Conservation (phyloP, 805 yeast genomes). For the Kodamaea jinghongensis region DNA sequence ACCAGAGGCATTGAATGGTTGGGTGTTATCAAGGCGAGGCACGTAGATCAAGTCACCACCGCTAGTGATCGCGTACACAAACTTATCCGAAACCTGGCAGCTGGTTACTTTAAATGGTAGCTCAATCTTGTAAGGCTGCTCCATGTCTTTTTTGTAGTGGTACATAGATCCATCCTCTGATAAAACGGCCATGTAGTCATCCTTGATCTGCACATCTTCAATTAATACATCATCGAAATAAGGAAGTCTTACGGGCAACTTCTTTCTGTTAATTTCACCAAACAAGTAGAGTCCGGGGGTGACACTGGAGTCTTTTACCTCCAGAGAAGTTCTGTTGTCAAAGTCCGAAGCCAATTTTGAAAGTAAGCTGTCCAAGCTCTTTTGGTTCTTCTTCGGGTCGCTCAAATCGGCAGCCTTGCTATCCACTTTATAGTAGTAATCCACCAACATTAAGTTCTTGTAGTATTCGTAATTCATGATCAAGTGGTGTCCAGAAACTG, state of each 20-base stretch:
- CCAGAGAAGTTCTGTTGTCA: slow-evolving; percentile 14
- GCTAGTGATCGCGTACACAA: slow-evolving; percentile 40
- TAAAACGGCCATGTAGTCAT: slow-evolving; percentile 53
- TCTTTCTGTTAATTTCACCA: slow-evolving; percentile 33
- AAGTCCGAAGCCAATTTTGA: slow-evolving; percentile 26
- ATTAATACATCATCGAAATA: slow-evolving; percentile 62
- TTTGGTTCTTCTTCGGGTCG: slow-evolving; percentile 30
- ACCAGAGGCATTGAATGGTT: slow-evolving; percentile 13
- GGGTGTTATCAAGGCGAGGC: slow-evolving; percentile 22
- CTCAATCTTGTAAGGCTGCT: slow-evolving; percentile 21
- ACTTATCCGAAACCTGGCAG: slow-evolving; percentile 50
- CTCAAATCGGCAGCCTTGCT: slow-evolving; percentile 33
- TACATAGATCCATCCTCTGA: slow-evolving; percentile 68
- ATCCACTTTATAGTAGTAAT: slow-evolving; percentile 35
- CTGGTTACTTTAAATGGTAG: slow-evolving; percentile 28
- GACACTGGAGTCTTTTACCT: slow-evolving; percentile 22
- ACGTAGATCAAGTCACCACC: slow-evolving; percentile 45
- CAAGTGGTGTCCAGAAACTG: slow-evolving; percentile 40
- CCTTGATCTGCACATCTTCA: slow-evolving; percentile 53
- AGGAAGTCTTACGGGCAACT: slow-evolving; percentile 56
- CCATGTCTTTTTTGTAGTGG: slow-evolving; percentile 58
- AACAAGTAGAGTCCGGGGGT: slow-evolving; percentile 36
- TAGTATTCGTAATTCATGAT: slow-evolving; percentile 42
- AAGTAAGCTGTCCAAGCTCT: slow-evolving; percentile 23
- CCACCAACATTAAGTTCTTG: slow-evolving; percentile 31